Conservation (phyloP, 495 filamentous ascomycete genomes). For the Penicillium maclennaniae region DNA sequence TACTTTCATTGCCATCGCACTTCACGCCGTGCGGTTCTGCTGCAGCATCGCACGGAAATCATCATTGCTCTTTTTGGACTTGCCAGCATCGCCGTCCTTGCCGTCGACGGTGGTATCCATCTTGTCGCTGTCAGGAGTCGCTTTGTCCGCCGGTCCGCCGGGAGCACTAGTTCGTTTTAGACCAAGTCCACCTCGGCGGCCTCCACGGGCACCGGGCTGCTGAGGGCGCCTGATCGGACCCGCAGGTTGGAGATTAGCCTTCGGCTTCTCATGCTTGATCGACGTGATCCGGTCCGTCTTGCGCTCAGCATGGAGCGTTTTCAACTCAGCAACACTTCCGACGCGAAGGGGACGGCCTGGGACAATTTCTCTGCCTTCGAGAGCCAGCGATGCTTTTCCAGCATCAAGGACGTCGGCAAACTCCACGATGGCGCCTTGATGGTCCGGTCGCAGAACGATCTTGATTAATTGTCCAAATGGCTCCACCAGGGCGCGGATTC, state of each 20-base stretch:
- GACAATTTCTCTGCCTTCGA: slow-evolving; percentile 68
- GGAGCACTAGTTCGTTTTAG: slow-evolving; percentile 45
- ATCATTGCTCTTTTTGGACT: slow-evolving; percentile 69
- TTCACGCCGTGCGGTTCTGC: slow-evolving; percentile 32
- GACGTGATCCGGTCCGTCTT: slow-evolving; percentile 47
- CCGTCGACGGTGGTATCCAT: slow-evolving; percentile 33
- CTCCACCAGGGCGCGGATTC: slow-evolving; percentile 58
- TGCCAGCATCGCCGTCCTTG: slow-evolving; percentile 23
- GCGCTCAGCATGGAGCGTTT: slow-evolving; percentile 54
- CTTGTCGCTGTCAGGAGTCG: slow-evolving; percentile 35
- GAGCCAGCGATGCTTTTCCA: slow-evolving; percentile 68
- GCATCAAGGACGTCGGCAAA: slow-evolving; percentile 64
- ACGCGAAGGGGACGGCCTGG: slow-evolving; percentile 62
- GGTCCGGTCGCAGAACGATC: slow-evolving; percentile 61
- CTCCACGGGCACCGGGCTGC: slow-evolving; percentile 45
- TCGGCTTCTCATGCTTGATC: slow-evolving; percentile 39
- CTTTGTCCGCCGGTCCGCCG: neutral
- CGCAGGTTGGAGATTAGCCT: slow-evolving; percentile 46
- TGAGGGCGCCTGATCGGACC: slow-evolving; percentile 55
- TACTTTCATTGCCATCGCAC: slow-evolving; percentile 18
- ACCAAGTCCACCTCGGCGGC: slow-evolving; percentile 52
- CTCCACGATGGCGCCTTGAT: slow-evolving; percentile 86
- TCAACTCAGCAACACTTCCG: slow-evolving; percentile 66
- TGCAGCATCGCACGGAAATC: slow-evolving; percentile 81
- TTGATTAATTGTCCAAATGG: slow-evolving; percentile 53